Percentiles rank a stretch among this genome's conserved stretches.
Conservation (phyloP, 176 grass and related monocot genomes). For the Sorghum bicolor region DNA sequence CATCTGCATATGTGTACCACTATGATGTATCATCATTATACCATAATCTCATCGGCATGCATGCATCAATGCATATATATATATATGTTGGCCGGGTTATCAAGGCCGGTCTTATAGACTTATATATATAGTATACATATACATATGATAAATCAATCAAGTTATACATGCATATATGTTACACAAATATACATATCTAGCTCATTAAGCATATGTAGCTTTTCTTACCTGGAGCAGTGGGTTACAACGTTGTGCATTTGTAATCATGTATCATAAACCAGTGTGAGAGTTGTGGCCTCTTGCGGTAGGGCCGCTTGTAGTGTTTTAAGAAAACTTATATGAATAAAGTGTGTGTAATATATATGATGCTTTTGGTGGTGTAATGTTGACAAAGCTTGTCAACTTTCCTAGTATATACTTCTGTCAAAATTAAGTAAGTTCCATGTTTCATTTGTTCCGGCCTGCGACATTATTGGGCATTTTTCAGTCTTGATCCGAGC, state of each 20-base stretch:
- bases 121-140: not conserved
- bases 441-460: too few species aligned
- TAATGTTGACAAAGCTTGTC: not conserved
- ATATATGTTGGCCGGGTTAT: too few species aligned
- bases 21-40: not conserved
- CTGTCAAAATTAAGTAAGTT: too few species aligned
- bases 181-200: not conserved
- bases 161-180: not conserved
- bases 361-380: not conserved
- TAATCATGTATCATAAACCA: constrained; percentile 13
- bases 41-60: not conserved
- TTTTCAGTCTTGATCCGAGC: too few species aligned
- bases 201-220: not conserved
- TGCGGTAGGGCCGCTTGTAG: not conserved
- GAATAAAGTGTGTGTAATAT: constrained; percentile 18
- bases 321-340: constrained; percentile 1
- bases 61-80: constrained; percentile 12
- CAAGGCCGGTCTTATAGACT: too few species aligned
- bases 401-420: not conserved
- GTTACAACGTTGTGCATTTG: not conserved
- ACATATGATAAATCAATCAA: not conserved
- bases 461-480: too few species aligned
- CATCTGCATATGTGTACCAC: not conserved
- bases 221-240: not conserved
- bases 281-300: constrained; percentile 7